A percentile compares a stretch with the other conserved stretches of the same genome.
phyloP scores from a whole-genome alignment of 1,284 basidiomycete species.

The Puccinia horiana region DNA sequence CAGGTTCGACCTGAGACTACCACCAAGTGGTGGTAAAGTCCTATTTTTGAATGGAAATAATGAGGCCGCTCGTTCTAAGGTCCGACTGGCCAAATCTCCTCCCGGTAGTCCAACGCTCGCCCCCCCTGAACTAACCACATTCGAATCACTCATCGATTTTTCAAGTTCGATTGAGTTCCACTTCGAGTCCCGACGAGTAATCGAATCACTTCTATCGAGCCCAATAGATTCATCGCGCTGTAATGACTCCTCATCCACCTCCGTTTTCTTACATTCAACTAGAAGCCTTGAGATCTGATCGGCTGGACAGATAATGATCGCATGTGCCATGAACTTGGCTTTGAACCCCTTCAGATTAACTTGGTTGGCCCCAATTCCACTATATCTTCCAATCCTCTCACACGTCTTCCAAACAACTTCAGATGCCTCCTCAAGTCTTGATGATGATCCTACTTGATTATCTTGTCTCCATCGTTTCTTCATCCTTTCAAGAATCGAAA shows the following conservation, averaged over 20 bases:
- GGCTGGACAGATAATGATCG: constrained; percentile 81
- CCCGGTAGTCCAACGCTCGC: background rate
- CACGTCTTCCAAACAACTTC: constrained; percentile 84
- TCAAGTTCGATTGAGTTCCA: constrained; percentile 16
- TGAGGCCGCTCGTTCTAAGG: constrained; percentile 33
- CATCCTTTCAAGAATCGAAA: constrained; percentile 66
- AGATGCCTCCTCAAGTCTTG: constrained; percentile 64
- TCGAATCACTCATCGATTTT: constrained; percentile 22
- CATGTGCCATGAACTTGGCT: constrained; percentile 72
- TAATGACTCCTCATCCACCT: constrained; percentile 32
- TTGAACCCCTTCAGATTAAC: constrained; percentile 63
- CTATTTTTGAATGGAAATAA: constrained; percentile 40
- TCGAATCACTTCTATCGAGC: background rate
- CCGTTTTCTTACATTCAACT: constrained; percentile 67
- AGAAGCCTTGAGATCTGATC: constrained; percentile 75
- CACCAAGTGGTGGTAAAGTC: constrained; percentile 11
- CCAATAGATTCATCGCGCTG: background rate
- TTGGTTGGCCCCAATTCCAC: constrained; percentile 62
- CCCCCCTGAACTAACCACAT: background rate
- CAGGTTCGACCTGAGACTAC: background rate
- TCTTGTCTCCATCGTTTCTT: constrained; percentile 53
- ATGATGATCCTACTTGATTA: constrained; percentile 45
- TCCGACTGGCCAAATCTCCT: constrained; percentile 34
- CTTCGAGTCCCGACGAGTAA: background rate
- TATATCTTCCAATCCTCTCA: constrained; percentile 70